Base-by-base conservation (phyloP, 2,329 filamentous ascomycete genomes). In the Ceratocystis smalleyi region DNA sequence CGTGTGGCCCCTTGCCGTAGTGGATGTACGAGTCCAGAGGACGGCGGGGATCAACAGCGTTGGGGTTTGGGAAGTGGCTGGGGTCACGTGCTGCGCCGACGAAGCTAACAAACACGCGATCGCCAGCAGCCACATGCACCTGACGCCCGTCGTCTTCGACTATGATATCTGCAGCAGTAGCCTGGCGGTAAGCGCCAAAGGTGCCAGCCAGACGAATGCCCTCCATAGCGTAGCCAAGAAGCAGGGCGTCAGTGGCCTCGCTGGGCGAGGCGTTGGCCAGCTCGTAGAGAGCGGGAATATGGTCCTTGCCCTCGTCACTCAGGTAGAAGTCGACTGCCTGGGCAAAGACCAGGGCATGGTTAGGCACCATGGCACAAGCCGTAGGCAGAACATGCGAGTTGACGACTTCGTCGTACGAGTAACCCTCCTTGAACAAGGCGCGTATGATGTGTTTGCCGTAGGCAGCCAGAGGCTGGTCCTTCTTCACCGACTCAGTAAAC, bases 291-390 rank as follows among this genome's bases (percentile, higher is more conserved):
- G 84, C 81, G 0, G 81, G 76, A 0, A 87, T 73, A 69, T 89
- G 77, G 12, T 75, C 68, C 64, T 77, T 73, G 68, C 83, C 81
- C 40, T 80, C 74, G 2, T 79, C 75, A 0, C 81, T 80, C 4
- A 91, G 78, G 71, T 87, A 91, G 74, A 82, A 90, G 71, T 91
- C 87, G 19, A 90, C 77, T 1, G 86, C 79, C 74, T 88, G 85
- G 1, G 85, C 83, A 71, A 91, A 89, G 78, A 87, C 77, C 70
- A 88, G 82, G 1, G 82, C 84, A 71, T 91, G 86, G 69, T 83
- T 88, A 0, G 88, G 84, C 6, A 88, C 83, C 72, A 87, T 81
- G 1, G 84, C 81, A 3, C 79, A 80, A 0, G 84, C 83, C 0
- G 84, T 84, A 0, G 88, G 87, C 60, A 91, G 70, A 47, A 91